A percentile compares a stretch with the other conserved stretches of the same genome.
Evolutionary conservation across 1,139 yeast genomes (phyloP).

Genomic region (Pneumocystis wakefieldiae): DNA sequence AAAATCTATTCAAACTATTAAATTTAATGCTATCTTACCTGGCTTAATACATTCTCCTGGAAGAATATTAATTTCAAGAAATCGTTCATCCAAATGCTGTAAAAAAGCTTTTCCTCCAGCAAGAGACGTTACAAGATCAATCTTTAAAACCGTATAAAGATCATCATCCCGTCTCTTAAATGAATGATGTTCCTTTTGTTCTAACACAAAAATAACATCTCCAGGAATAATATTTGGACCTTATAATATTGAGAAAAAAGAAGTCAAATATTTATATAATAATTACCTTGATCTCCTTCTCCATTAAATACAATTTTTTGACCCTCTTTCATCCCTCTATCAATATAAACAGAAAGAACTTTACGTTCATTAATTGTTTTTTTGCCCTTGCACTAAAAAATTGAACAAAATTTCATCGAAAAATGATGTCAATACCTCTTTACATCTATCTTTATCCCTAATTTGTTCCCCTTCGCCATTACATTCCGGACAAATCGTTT

Average conservation of each 20-base stretch:
- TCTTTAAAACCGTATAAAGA: slow-evolving; percentile 67
- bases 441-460: slow-evolving; percentile 81
- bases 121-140: slow-evolving; percentile 83
- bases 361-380: slow-evolving; percentile 80
- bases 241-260: neutral
- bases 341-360: slow-evolving; percentile 84
- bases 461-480: slow-evolving; percentile 83
- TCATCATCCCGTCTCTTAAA: slow-evolving; percentile 87
- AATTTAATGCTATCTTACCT: slow-evolving; percentile 26
- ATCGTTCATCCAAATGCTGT: slow-evolving; percentile 72
- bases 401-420: neutral
- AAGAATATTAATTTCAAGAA: slow-evolving; percentile 60
- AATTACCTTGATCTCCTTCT: slow-evolving; percentile 68
- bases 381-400: slow-evolving; percentile 57
- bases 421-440: slow-evolving; percentile 17
- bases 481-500: slow-evolving; percentile 86
- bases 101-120: slow-evolving; percentile 89
- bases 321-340: slow-evolving; percentile 95
- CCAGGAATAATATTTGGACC: slow-evolving; percentile 93
- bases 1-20: neutral
- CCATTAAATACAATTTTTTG: slow-evolving; percentile 83
- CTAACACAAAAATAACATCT: slow-evolving; percentile 82
- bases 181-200: slow-evolving; percentile 67
- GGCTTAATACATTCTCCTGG: slow-evolving; percentile 94
- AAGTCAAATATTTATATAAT: neutral